Base-by-base conservation (phyloP, 2,329 filamentous ascomycete genomes). In the Colletotrichum sublineola region DNA sequence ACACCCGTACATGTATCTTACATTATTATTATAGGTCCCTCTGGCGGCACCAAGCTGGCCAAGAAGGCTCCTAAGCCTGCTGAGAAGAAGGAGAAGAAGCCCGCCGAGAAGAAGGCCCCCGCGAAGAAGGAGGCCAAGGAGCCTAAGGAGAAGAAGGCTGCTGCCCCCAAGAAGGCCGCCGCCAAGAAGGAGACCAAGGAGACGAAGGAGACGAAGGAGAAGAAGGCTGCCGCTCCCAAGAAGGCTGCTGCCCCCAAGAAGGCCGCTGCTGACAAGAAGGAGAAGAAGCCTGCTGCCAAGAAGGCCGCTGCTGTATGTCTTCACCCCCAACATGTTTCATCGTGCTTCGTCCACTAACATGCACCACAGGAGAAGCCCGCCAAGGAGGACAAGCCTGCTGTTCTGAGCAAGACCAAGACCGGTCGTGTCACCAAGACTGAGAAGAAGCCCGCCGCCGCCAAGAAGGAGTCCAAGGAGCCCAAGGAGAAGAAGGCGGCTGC, bases 1-100 rank as follows among this genome's bases (percentile, higher is more conserved):
- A 5, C 14, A 4, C 3, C 18, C 12, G 2, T 15, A 24, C 9
- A 46, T 36, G 12, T 56, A 48, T 66, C 24, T 12, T 74, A 57
- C 72, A 40, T 12, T 24, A 31, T 12, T 24, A 31, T 18, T 2
- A 8, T 72, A 95, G 93, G 93, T 79, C 88, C 94, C 73, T 97
- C 95, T 75, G 95, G 95, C 73, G 93, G 94, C 77, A 94, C 96
- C 84, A 97, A 97, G 92, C 92, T 97, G 73, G 93, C 92, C 73
- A 96, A 96, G 91, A 95, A 94, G 87, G 83, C 87, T 76, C 74
- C 96, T 84, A 97, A 97, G 92, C 92, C 97, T 72, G 93, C 92
- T 71, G 96, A 69, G 61, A 71, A 73, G 38, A 74, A 74, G 88
- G 75, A 75, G 73, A 79, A 79, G 68, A 81, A 81, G 78, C 76